Percentiles rank a stretch among this genome's conserved stretches.
phyloP scores from a whole-genome alignment of 106 monocot species.

The Dendrobium officinale region DNA sequence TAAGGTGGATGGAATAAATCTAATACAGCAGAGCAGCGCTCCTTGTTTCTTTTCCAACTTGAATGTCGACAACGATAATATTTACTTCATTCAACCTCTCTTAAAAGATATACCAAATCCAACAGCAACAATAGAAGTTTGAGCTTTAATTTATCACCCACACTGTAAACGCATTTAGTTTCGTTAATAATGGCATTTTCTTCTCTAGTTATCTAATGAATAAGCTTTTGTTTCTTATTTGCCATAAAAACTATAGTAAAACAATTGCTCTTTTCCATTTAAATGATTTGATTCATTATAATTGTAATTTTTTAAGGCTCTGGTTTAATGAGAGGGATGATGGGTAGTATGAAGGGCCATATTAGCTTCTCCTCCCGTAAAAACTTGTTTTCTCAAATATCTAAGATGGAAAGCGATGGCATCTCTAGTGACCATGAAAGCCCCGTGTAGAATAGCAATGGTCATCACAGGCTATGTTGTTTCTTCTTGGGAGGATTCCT shows the following conservation, averaged over 20 bases:
- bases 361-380: slow-evolving; percentile 73
- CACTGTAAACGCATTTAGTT: background rate
- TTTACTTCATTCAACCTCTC: background rate
- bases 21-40: slow-evolving; percentile 53
- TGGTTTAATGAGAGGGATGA: slow-evolving; percentile 32
- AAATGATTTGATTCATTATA: background rate
- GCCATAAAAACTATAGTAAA: background rate
- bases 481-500: slow-evolving; percentile 59
- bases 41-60: slow-evolving; percentile 45
- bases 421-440: slow-evolving; percentile 30
- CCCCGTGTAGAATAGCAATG: slow-evolving; percentile 14
- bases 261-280: background rate
- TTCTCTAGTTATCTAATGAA: background rate
- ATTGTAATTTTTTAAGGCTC: slow-evolving; percentile 27
- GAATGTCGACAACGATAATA: slow-evolving; percentile 35
- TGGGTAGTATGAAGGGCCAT: slow-evolving; percentile 39
- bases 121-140: background rate
- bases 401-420: slow-evolving; percentile 44
- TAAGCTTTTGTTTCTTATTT: background rate
- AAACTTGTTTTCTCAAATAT: slow-evolving; percentile 62
- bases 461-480: slow-evolving; percentile 39
- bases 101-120: background rate
- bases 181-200: slow-evolving; percentile 2
- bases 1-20: slow-evolving; percentile 10
- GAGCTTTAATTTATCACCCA: background rate